phyloP scores from a whole-genome alignment of 805 yeast genomes.

The Yarrowia sp. region DNA sequence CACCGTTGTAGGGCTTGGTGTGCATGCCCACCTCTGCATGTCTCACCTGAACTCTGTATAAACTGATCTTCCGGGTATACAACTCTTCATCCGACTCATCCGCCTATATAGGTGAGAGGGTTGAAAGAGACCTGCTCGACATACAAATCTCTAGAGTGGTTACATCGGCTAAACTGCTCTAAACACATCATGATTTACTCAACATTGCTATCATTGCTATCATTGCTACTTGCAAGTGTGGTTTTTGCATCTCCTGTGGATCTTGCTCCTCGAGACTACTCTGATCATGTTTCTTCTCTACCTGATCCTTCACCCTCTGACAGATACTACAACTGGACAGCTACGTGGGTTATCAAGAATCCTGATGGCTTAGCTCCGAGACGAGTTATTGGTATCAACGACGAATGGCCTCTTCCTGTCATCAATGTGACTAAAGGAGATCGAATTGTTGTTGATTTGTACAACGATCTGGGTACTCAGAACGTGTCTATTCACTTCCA shows the following conservation, averaged over 20 bases:
- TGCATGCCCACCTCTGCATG: too few species aligned
- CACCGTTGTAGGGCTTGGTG: too few species aligned
- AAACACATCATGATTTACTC: neutral
- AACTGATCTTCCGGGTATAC: too few species aligned
- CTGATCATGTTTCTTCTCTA: neutral
- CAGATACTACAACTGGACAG: slow-evolving; percentile 40
- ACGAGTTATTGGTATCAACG: slow-evolving; percentile 58
- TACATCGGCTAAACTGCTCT: too few species aligned
- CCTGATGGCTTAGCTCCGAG: slow-evolving; percentile 56
- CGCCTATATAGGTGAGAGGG: too few species aligned
- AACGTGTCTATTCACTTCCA: slow-evolving; percentile 86
- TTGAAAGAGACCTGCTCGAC: too few species aligned
- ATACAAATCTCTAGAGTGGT: too few species aligned
- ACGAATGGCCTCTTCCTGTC: slow-evolving; percentile 79
- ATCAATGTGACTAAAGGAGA: slow-evolving; percentile 75
- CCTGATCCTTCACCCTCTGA: neutral
- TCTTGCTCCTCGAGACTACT: neutral
- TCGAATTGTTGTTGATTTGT: slow-evolving; percentile 63
- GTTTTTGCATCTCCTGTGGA: neutral
- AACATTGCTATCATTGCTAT: neutral
- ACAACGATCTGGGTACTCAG: slow-evolving; percentile 64
- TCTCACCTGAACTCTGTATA: too few species aligned
- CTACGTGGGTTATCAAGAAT: slow-evolving; percentile 40
- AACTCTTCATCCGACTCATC: too few species aligned
- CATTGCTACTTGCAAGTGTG: neutral